These are phyloP conservation scores for Solanum sejunctum DNA, from an alignment of 257 asterid species.

Conservation along the genomic window DNA sequence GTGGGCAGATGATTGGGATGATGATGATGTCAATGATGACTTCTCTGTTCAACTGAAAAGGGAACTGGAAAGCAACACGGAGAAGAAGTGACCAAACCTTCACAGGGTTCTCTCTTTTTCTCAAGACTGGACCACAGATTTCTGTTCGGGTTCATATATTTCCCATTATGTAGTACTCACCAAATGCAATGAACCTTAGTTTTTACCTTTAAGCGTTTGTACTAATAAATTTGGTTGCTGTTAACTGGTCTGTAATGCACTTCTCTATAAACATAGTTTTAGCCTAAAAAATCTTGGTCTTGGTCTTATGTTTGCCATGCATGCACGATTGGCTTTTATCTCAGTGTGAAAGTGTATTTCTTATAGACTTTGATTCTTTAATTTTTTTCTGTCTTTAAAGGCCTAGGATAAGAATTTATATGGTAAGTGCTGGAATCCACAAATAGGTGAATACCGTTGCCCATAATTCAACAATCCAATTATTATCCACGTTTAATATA, in stretches of 20 bases:
- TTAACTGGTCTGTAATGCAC: neutral
- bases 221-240: neutral
- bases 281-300: neutral
- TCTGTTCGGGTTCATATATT: neutral
- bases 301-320: neutral
- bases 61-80: constrained; percentile 5
- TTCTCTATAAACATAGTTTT: neutral
- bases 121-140: neutral
- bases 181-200: neutral
- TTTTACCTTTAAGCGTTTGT: neutral
- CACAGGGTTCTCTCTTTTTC: neutral
- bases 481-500: neutral
- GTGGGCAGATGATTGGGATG: constrained; percentile 26
- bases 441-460: neutral
- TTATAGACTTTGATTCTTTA: no score
- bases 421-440: no score
- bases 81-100: neutral
- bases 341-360: neutral
- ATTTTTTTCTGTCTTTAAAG: no score
- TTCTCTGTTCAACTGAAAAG: constrained; percentile 15
- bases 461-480: neutral
- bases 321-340: neutral
- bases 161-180: neutral
- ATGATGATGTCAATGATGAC: constrained; percentile 18
- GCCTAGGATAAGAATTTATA: no score